Base-by-base conservation (phyloP, 2,329 filamentous ascomycete genomes). In the Penicillium paneum region DNA sequence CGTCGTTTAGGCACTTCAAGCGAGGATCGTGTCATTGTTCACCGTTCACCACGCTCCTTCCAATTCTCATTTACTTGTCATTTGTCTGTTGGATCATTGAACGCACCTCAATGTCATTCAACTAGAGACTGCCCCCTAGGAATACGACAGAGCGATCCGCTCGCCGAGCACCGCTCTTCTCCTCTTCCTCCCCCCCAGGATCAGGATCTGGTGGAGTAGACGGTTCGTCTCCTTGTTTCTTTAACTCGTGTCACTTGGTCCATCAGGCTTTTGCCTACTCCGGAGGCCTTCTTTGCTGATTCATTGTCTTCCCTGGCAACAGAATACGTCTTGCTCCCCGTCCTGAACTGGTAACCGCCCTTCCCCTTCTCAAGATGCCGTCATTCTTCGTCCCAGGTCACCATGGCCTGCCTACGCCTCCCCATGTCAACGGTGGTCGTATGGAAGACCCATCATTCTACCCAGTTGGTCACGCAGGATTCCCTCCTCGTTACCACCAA, bases 391-490 rank as follows among this genome's bases (percentile, higher is more conserved):
- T 65, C 53, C 67, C 73, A 56, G 69, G 71, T 66, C 71, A 74
- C 52, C 50, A 52, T 35, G 69, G 70, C 71, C 70, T 75, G 49
- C 74, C 74, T 40, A 76, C 74, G 36, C 74, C 74, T 58, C 74
- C 74, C 54, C 72, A 76, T 60, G 58, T 75, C 63, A 64, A 69
- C 51, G 67, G 66, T 64, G 66, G 66, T 60, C 67, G 71, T 52
- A 65, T 75, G 64, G 73, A 76, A 43, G 72, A 76, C 55, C 69
- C 66, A 39, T 61, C 71, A 32, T 74, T 71, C 61, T 78, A 76
- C 61, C 60, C 70, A 36, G 59, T 71, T 52, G 68, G 67, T 48
- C 69, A 71, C 44, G 66, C 73, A 41, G 70, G 69, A 44, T 77
- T 74, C 53, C 71, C 73, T 43, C 68, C 72, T 54, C 74, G 75